Percentiles rank a stretch among this genome's conserved stretches.
Conservation (phyloP, 78 protist genomes). For the Kipferlia bialata region DNA sequence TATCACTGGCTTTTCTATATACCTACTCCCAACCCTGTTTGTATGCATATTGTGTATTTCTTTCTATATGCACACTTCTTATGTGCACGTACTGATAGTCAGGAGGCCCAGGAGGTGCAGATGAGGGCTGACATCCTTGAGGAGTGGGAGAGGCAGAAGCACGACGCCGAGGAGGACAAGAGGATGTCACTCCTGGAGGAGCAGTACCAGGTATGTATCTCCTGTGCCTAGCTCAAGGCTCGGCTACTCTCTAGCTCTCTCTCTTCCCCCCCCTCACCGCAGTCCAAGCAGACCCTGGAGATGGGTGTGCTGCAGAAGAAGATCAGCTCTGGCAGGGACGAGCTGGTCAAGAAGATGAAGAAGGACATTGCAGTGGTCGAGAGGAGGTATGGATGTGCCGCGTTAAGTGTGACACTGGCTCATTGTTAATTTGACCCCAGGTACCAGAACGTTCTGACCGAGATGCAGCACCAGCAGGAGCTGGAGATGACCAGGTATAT, state of each 20-base stretch:
- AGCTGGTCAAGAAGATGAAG: constrained; percentile 26
- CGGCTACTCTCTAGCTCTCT: no score
- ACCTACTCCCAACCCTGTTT: no score
- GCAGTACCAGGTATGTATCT: constrained; percentile 4
- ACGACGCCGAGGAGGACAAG: neutral
- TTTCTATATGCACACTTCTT: no score
- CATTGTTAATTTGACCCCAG: constrained; percentile 4
- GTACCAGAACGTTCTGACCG: constrained; percentile 26
- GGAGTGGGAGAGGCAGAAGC: constrained; percentile 26
- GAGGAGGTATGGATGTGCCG: neutral
- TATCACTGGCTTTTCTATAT: no score
- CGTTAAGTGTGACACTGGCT: neutral
- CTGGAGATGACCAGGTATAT: constrained; percentile 6
- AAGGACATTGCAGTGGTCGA: no score
- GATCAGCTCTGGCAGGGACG: constrained; percentile 24
- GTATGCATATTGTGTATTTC: no score
- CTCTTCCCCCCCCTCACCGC: no score
- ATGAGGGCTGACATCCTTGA: constrained; percentile 24
- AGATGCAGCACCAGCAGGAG: constrained; percentile 27
- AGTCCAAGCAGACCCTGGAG: constrained; percentile 27
- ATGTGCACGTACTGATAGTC: no score
- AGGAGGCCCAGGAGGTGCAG: constrained; percentile 31
- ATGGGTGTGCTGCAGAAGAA: constrained; percentile 20
- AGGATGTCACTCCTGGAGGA: neutral
- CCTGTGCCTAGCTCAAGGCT: no score